Evolutionary conservation across 108 stramenopile species (phyloP).

Genomic region (Aurantiochytrium sp.): DNA sequence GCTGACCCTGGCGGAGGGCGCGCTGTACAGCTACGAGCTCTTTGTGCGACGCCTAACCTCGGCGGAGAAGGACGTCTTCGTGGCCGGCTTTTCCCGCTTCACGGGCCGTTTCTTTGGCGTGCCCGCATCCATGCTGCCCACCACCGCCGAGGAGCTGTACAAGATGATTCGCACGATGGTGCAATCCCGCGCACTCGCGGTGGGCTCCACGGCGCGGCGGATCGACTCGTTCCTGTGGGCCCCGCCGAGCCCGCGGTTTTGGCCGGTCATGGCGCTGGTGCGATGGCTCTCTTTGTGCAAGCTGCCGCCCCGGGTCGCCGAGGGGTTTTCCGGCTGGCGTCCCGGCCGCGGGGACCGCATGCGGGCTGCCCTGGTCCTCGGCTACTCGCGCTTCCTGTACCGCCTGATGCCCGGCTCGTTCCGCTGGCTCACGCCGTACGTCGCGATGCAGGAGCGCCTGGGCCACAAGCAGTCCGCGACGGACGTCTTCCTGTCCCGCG

Average conservation of each 20-base stretch:
- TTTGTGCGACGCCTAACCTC: background rate
- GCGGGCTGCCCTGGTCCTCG: background rate
- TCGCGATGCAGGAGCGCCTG: background rate
- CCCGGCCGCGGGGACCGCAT: background rate
- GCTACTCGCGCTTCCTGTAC: background rate
- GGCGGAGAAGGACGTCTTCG: background rate
- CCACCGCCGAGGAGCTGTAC: background rate
- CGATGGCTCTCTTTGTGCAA: background rate
- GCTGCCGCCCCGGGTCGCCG: background rate
- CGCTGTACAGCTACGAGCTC: background rate
- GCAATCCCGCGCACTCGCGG: background rate
- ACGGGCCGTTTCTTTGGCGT: background rate
- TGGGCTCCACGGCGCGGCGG: background rate
- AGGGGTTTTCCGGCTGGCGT: background rate
- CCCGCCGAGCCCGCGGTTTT: background rate
- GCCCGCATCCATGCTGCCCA: background rate
- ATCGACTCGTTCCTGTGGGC: slow-evolving; percentile 4
- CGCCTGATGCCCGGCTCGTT: background rate
- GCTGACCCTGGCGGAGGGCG: background rate
- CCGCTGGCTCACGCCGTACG: background rate
- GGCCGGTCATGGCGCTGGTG: background rate
- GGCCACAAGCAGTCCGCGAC: background rate
- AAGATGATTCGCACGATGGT: background rate
- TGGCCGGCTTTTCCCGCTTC: background rate
- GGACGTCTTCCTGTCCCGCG: background rate